Base-by-base conservation (phyloP, 768 basidiomycete species). In the Termitomyces sp. region DNA sequence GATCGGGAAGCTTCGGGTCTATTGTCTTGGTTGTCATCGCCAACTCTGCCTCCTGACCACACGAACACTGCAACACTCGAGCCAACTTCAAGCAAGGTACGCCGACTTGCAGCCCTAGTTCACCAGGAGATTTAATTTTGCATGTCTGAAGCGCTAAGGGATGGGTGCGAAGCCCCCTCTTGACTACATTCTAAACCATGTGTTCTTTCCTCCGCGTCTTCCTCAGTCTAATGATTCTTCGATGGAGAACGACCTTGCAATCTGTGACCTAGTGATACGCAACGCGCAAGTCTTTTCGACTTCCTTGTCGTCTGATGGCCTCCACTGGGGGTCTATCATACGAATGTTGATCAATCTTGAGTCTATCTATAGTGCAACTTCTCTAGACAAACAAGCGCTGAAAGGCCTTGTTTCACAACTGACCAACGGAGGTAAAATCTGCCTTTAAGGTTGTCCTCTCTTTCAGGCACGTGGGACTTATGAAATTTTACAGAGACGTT, bases 201-300 rank as follows among this genome's bases (percentile, higher is more conserved):
- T 82, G 0, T 79, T 81, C 59, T 60, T 73, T 8, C 81, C 80
- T 3, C 72, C 76, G 1, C 69, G 68, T 39, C 67, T 80, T 5
- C 79, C 80, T 0, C 71, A 72, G 39, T 57, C 65, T 5, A 68
- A 75, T 14, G 78, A 81, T 55, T 57, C 65, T 18, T 50, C 24
- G 0, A 45, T 58, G 4, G 9, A 49, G 12, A 64, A 67, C 6
- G 72, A 79, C 5, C 53, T 60, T 26, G 60, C 65, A 0, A 63
- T 80, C 0, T 62, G 67, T 44, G 37, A 50, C 7, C 56, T 65
- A 2, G 52, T 71, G 1, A 43, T 66, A 0, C 33, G 66, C 6
- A 63, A 53, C 50, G 66, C 71, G 0, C 37, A 32, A 9, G 44
- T 57, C 9, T 77, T 70, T 58, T 16, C 13, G 6, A 8, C 32